Base-by-base conservation (phyloP, 2,329 filamentous ascomycete genomes). In the Fonsecaea erecta region DNA sequence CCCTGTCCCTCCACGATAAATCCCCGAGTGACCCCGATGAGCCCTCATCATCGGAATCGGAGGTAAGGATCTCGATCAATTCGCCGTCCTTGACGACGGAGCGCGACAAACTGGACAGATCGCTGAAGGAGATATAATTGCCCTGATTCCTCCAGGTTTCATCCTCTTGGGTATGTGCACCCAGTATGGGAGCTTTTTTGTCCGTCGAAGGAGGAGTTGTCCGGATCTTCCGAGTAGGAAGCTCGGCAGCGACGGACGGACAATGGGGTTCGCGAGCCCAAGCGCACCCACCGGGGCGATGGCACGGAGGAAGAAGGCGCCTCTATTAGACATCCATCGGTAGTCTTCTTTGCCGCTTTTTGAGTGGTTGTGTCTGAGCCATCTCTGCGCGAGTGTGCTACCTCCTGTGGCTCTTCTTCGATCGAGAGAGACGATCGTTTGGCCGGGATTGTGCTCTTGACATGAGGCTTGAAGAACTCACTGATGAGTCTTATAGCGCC, bases 41-140 rank as follows among this genome's bases (percentile, higher is more conserved):
- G 55, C 85, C 83, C 30, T 83, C 84, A 18, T 84, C 84, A n/a
- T 90, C 89, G 9, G 90, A 89, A 72, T 93, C 91, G 0, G 91
- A 93, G 60, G 86, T 88, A 52, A 83, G 83, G 46, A 93, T 80
- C 28, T 64, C 71, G 2, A 83, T 74, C 62, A 82, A 76, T 60
- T 81, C 74, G 2, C 85, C 85, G 71, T 83, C 79, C 64, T 80
- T 90, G 62, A 89, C 79, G 12, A 86, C 77, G 71, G 86, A 80
- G 74, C 86, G 80, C 64, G 81, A 78, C 55, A 71, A 73, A 46
- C 63, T 70, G 30, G 70, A 65, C 28, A 66, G 28, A 48, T 66
- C 46, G 21, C 60, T 37, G 43, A 75, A 64, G 68, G 69, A 14
- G 72, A 75, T 76, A 18, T 76, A 71, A 61, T 69, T 69, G 8